Base-by-base conservation (phyloP, 495 filamentous ascomycete genomes). In the Aspergillus coremiiformis region DNA sequence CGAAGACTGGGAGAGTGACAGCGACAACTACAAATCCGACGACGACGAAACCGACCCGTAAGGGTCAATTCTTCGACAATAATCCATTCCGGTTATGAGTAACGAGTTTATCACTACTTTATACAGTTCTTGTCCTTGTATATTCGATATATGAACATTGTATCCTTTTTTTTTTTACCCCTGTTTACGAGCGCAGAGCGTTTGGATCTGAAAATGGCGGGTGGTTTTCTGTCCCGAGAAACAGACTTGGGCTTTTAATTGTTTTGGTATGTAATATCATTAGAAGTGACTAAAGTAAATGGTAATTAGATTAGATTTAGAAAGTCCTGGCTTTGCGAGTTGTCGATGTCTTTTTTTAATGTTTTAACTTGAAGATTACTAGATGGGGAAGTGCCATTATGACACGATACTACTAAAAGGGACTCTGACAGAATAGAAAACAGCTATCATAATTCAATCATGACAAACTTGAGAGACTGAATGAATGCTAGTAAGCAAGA, bases 1-100 rank as follows among this genome's bases (percentile, higher is more conserved):
- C 1, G 79, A 84, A 5, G 83, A 74, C 1, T 80, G 82, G 64
- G 72, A 73, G 15, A 81, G 78, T 12, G 76, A 86, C 0, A 69
- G 65, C 45, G 77, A 75, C 23, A 68, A 69, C 12, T 63, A 69
- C 23, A 79, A 76, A 14, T 77, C 74, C 0, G 76, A 77, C n/a
- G 72, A 75, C 2, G 78, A 79, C 7, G 72, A 74, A 32, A 30
- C 44, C 5, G 21, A 19, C 27, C 20, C 44, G n/a, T 41, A 14
- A 41, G 17, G 14, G 35, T 39, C 12, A 3, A 35, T 15, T 15
- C 5, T 15, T 37, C 14, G 27, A 37, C 33, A 37, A 19, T 19
- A n/a, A n/a, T n/a, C n/a, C n/a, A 8, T 21, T 11, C 37, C 19
- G 21, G 37, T 41, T 41, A 41, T 6, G 37, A 41, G 5, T 41